Evolutionary conservation across 1,284 basidiomycete genomes (phyloP), one percentile per base, ranked within the genome.

Genomic region (Austroboletus novae-zelandiae): DNA sequence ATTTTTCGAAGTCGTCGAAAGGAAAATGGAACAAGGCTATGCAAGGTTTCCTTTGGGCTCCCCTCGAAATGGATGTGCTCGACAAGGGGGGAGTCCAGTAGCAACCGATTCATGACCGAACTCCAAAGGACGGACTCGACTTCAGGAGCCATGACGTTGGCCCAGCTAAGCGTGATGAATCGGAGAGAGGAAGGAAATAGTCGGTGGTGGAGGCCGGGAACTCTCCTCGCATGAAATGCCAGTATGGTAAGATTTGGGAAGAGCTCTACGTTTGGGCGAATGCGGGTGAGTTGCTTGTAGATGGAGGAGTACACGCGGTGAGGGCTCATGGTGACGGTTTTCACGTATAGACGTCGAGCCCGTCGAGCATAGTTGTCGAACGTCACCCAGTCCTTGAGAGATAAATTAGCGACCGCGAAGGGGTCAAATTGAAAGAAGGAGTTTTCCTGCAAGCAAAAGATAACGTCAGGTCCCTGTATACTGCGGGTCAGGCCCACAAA

Each of bases 291-390:
- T 23, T 67, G 65, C 14, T 50, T 62, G 45, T 64, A 66, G 18
- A 62, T 66, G 44, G 64, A 66, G 41, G 61, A 67, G 35, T 67
- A 60, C 20, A 65, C 45, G 30, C 65, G 60, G 17, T 63, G 61
- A 13, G 62, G 60, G 32, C 43, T 57, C 62, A 57, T 64, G 30
- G 61, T 65, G 2, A 61, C 60, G 4, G 60, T 63, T 43, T 57
- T 65, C 15, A 32, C 60, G 27, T 27, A 27, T 27, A 27, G 9
- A 7, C 27, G 7, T 27, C 27, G 27, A 27, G 27, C 27, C 27
- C 27, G 27, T 27, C 4, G 27, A 27, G 27, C 27, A 27, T 27
- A 27, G 8, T 27, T 27, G 27, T 27, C 27, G 27, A 27, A 27
- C 27, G 27, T 27, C 27, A 27, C 27, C 27, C 27, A 27, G 6